Percentiles rank a stretch among this genome's conserved stretches.
Evolutionary conservation across 1,284 basidiomycete species (phyloP).

Genomic region (Coniophora puteana): DNA sequence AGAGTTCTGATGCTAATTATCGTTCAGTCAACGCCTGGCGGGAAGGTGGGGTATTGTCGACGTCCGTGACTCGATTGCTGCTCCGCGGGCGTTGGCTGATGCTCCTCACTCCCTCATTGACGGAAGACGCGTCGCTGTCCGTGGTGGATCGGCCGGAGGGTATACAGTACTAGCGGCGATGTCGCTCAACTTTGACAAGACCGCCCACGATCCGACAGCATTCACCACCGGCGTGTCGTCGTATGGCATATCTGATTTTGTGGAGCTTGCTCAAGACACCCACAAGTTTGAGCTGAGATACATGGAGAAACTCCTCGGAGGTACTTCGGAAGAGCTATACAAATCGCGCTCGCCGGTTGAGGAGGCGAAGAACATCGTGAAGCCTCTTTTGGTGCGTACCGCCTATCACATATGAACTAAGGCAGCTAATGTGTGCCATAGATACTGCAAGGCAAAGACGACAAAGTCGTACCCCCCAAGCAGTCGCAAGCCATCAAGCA

Average conservation of each 20-base stretch:
- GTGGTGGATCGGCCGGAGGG: constrained; percentile 61
- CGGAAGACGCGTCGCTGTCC: constrained; percentile 52
- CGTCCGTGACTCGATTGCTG: constrained; percentile 25
- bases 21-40: constrained; percentile 24
- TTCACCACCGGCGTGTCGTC: constrained; percentile 48
- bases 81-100: constrained; percentile 10
- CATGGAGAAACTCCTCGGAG: constrained; percentile 52
- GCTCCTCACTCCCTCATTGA: constrained; percentile 18
- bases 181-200: constrained; percentile 26
- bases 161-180: constrained; percentile 55
- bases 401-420: constrained; percentile 24
- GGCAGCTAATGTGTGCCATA: constrained; percentile 16
- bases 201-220: constrained; percentile 23
- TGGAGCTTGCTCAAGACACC: constrained; percentile 44
- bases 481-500: constrained; percentile 48
- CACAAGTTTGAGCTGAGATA: constrained; percentile 71
- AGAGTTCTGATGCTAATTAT: constrained; percentile 2
- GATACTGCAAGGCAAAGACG: constrained; percentile 53
- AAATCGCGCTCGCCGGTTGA: constrained; percentile 12
- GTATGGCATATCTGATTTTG: constrained; percentile 50
- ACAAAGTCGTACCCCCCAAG: constrained; percentile 53
- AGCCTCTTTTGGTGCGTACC: constrained; percentile 15
- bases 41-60: constrained; percentile 27
- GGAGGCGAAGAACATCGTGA: constrained; percentile 9
- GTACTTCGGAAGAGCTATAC: constrained; percentile 26